A percentile compares a stretch with the other conserved stretches of the same genome.
Evolutionary conservation across 805 yeast species (phyloP).

Genomic region (Barnettozyma vustinii): DNA sequence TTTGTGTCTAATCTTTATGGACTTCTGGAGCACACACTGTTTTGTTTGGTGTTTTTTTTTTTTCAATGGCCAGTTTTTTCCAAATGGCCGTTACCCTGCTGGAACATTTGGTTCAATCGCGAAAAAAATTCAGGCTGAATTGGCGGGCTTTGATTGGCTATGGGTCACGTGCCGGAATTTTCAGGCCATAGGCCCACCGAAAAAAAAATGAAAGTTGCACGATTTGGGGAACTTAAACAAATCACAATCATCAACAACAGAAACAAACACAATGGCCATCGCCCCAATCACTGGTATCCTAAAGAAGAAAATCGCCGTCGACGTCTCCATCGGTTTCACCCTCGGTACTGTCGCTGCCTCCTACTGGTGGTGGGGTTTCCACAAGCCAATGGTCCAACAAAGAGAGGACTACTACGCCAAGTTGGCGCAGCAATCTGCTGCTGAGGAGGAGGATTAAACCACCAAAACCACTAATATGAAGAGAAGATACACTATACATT

Average conservation of each 20-base stretch:
- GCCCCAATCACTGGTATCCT: slow-evolving; percentile 84
- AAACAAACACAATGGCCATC: slow-evolving; percentile 50
- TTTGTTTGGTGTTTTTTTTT: slow-evolving; percentile 4
- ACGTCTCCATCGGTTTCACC: slow-evolving; percentile 64
- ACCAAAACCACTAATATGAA: background rate
- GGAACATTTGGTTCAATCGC: background rate
- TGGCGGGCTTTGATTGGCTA: slow-evolving; percentile 18
- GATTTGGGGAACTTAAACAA: slow-evolving; percentile 3
- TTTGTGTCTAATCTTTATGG: background rate
- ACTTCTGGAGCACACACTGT: background rate
- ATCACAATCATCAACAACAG: background rate
- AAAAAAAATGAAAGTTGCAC: slow-evolving; percentile 4
- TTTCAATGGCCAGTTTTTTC: background rate
- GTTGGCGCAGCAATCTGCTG: slow-evolving; percentile 18
- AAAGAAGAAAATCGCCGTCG: slow-evolving; percentile 75
- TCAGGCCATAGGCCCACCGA: background rate
- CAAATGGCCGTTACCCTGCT: slow-evolving; percentile 2
- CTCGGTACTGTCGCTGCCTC: slow-evolving; percentile 59
- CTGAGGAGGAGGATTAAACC: slow-evolving; percentile 14
- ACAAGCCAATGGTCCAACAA: slow-evolving; percentile 62
- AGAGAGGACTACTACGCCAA: slow-evolving; percentile 77
- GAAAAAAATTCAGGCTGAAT: background rate
- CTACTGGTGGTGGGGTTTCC: slow-evolving; percentile 84
- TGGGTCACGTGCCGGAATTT: slow-evolving; percentile 6
- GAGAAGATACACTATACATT: background rate